Evolutionary conservation across 257 asterid genomes (phyloP).

Genomic region (Apocynum venetum): DNA sequence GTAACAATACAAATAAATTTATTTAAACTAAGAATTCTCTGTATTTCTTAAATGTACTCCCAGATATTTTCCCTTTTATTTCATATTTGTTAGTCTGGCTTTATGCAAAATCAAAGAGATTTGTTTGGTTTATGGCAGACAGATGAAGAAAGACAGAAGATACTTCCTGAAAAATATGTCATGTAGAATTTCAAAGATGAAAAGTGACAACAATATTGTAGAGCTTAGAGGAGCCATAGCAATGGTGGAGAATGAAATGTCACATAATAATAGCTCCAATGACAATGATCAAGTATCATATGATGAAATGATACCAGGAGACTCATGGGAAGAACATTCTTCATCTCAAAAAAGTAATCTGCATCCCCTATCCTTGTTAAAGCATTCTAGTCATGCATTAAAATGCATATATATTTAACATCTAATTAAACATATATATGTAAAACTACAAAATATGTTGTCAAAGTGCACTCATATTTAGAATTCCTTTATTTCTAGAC

Average conservation of each 20-base stretch:
- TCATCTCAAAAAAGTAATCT: slow-evolving; percentile 28
- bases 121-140: slow-evolving; percentile 31
- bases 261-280: neutral
- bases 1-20: too few species aligned
- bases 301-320: slow-evolving; percentile 70
- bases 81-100: neutral
- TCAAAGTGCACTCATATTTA: too few species aligned
- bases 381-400: too few species aligned
- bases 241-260: neutral
- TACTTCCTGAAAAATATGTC: slow-evolving; percentile 53
- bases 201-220: slow-evolving; percentile 39
- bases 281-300: slow-evolving; percentile 36
- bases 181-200: slow-evolving; percentile 56
- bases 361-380: neutral
- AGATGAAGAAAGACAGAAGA: slow-evolving; percentile 65
- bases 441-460: too few species aligned
- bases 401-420: too few species aligned
- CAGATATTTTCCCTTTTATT: neutral
- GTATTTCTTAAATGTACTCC: too few species aligned
- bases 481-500: too few species aligned
- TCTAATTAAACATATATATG: too few species aligned
- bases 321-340: slow-evolving; percentile 40
- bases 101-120: neutral
- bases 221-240: slow-evolving; percentile 38
- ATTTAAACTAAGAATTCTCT: too few species aligned